Evolutionary conservation across 768 basidiomycete genomes (phyloP).

Genomic region (Calocybe indica): DNA sequence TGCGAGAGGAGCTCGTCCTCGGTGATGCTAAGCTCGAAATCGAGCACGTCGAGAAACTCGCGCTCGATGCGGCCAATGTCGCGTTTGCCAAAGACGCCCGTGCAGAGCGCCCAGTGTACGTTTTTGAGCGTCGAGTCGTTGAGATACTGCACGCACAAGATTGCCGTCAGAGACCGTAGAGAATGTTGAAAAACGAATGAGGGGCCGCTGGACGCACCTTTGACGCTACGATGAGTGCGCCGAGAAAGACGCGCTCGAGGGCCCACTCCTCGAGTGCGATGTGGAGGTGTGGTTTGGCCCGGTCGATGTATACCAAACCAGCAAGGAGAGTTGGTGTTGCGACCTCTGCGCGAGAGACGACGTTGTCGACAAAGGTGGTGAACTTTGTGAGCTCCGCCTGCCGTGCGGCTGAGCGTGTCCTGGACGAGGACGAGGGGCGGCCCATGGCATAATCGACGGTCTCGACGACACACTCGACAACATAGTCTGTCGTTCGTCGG

Average conservation of each 20-base stretch:
- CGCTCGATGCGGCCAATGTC: conserved; percentile 79
- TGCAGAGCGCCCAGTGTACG: conserved; percentile 85
- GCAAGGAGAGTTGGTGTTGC: conserved; percentile 63
- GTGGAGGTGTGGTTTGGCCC: conserved; percentile 73
- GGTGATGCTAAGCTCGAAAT: conserved; percentile 63
- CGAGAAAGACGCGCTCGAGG: conserved; percentile 85
- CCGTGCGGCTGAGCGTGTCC: conserved; percentile 41
- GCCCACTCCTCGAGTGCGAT: conserved; percentile 85
- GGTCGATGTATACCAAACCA: conserved; percentile 69
- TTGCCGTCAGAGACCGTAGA: neutral
- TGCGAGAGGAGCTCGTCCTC: conserved; percentile 59
- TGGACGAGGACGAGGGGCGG: conserved; percentile 45
- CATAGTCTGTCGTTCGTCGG: conserved; percentile 43
- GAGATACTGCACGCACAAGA: conserved; percentile 45
- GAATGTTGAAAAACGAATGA: conserved; percentile 7
- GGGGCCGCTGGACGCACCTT: conserved; percentile 45
- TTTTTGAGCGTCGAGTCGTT: conserved; percentile 92
- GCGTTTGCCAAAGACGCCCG: conserved; percentile 75
- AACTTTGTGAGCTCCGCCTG: conserved; percentile 53
- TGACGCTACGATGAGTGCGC: conserved; percentile 81
- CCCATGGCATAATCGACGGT: conserved; percentile 75
- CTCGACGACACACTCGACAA: conserved; percentile 62
- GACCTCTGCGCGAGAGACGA: conserved; percentile 70
- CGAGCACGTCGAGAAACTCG: conserved; percentile 75
- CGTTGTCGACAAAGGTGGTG: conserved; percentile 57